Conservation (phyloP, 1,284 basidiomycete genomes). For the Cryptococcus sp. region DNA sequence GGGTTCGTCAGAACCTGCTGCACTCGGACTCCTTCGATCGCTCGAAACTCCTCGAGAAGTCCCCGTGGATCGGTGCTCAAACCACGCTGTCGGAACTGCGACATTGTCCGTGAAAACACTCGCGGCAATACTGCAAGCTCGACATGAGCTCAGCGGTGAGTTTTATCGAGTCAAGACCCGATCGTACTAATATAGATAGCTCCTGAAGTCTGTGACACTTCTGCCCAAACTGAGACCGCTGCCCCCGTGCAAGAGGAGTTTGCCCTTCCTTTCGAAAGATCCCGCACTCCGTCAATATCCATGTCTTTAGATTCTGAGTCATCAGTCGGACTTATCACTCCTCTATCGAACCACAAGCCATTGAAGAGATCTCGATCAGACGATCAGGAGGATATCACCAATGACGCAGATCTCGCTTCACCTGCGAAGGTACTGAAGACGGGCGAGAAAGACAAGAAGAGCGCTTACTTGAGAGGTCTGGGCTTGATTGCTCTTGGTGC, state of each 20-base stretch:
- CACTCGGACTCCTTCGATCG: too few relatives aligned
- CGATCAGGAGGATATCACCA: not conserved
- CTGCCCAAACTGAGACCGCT: not conserved
- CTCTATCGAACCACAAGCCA: not conserved
- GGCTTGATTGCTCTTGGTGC: constrained; percentile 25
- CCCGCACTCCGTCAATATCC: not conserved
- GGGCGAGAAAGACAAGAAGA: not conserved
- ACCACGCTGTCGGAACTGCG: too few relatives aligned
- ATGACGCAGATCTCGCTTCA: not conserved
- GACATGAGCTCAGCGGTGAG: too few relatives aligned
- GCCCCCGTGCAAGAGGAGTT: not conserved
- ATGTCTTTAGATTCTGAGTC: not conserved
- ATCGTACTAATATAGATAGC: too few relatives aligned
- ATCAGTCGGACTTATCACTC: constrained; percentile 1
- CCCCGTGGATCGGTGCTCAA: too few relatives aligned
- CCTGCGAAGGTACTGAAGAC: constrained; percentile 1
- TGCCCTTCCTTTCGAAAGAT: not conserved
- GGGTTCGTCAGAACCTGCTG: too few relatives aligned
- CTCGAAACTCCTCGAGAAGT: too few relatives aligned
- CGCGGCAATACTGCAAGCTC: too few relatives aligned
- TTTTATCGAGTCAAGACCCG: too few relatives aligned
- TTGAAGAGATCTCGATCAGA: not conserved
- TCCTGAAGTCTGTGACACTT: too few relatives aligned
- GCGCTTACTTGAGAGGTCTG: constrained; percentile 3
- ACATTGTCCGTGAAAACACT: too few relatives aligned